Percentiles rank a stretch among this genome's conserved stretches.
Conservation (phyloP, 1,139 yeast species). For the Magnusiomyces tetraspermus region DNA sequence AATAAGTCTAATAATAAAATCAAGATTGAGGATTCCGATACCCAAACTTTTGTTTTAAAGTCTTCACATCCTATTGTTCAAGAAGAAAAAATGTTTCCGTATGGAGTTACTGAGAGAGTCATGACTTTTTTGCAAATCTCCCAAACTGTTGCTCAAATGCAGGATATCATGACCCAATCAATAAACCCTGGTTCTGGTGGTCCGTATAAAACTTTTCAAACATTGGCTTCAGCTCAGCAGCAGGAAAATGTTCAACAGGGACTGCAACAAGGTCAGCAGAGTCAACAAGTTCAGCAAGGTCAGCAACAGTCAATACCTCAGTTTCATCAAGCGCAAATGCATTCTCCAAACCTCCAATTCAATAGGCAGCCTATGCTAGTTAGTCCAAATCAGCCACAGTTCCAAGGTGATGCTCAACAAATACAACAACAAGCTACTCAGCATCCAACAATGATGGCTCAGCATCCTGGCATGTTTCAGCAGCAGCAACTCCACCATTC, state of each 20-base stretch:
- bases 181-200: slow-evolving; percentile 38
- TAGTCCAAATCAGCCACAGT: neutral
- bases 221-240: slow-evolving; percentile 22
- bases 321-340: slow-evolving; percentile 9
- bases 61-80: neutral
- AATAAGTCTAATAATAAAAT: neutral
- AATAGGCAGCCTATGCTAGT: neutral
- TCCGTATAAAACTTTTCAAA: slow-evolving; percentile 54
- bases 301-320: neutral
- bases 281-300: neutral
- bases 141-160: slow-evolving; percentile 64
- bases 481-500: neutral
- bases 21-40: neutral
- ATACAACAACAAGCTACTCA: neutral
- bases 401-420: neutral
- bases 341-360: neutral
- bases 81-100: slow-evolving; percentile 25
- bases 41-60: neutral
- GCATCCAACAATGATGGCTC: neutral
- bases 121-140: slow-evolving; percentile 64
- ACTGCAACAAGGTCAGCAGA: neutral
- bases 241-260: slow-evolving; percentile 10
- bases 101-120: slow-evolving; percentile 55
- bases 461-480: neutral
- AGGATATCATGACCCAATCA: slow-evolving; percentile 54